Percentiles rank a stretch among this genome's conserved stretches.
phyloP scores from a whole-genome alignment of 306 rosid species.

The Prunus armeniaca region DNA sequence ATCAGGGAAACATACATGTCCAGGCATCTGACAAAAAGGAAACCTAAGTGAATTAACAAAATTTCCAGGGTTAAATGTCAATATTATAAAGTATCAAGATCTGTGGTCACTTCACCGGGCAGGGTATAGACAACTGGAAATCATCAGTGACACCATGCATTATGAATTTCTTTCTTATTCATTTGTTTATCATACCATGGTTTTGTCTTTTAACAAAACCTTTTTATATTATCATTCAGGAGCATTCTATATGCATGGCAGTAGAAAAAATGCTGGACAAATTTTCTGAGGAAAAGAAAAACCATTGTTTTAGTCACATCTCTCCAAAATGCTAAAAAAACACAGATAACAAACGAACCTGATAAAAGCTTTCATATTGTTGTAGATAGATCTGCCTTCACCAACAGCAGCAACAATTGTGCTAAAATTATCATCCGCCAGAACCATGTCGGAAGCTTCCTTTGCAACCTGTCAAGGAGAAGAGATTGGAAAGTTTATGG shows the following conservation, averaged over 20 bases:
- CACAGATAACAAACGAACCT: slow-evolving; percentile 37
- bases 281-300: not conserved
- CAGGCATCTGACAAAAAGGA: not conserved
- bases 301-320: not conserved
- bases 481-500: not conserved
- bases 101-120: not conserved
- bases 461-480: slow-evolving; percentile 61
- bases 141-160: not conserved
- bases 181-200: not conserved
- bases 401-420: slow-evolving; percentile 84
- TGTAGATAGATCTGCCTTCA: slow-evolving; percentile 88
- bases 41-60: not conserved
- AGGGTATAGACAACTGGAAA: not conserved
- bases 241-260: not conserved
- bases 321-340: not conserved
- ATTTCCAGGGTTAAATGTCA: not conserved
- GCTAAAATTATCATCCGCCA: slow-evolving; percentile 85
- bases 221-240: not conserved
- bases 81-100: not conserved
- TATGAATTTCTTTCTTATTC: not conserved
- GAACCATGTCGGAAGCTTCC: slow-evolving; percentile 88
- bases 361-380: slow-evolving; percentile 84
- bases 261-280: not conserved
- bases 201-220: not conserved
- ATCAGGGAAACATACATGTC: not conserved